Conservation (phyloP, 1,284 basidiomycete species). For the Pseudozyma sp. region DNA sequence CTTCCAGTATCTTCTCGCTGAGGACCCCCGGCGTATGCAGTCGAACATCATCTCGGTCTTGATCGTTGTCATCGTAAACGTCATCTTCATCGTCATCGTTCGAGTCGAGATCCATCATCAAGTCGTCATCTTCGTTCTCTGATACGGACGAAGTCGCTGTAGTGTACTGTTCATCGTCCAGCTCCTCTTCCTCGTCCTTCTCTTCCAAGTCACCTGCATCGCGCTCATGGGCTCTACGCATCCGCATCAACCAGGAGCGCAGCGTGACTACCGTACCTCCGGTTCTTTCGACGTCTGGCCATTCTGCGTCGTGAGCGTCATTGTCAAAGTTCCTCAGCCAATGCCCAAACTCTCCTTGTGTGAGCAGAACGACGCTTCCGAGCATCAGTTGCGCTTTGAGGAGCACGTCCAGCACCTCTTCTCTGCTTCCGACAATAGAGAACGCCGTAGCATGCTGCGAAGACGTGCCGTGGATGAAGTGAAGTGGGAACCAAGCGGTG, state of each 20-base stretch:
- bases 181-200: background rate
- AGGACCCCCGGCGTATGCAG: background rate
- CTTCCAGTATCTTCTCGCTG: constrained; percentile 1
- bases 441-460: constrained; percentile 3
- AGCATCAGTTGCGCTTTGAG: constrained; percentile 11
- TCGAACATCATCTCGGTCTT: background rate
- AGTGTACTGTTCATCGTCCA: background rate
- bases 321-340: background rate
- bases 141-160: background rate
- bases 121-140: constrained; percentile 3
- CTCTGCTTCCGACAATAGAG: background rate
- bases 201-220: background rate
- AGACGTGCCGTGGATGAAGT: constrained; percentile 1
- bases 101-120: background rate
- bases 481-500: constrained; percentile 16
- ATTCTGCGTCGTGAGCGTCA: background rate
- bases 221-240: background rate
- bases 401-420: constrained; percentile 9
- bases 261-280: background rate
- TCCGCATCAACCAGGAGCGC: background rate
- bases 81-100: background rate
- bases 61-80: background rate
- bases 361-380: background rate
- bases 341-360: background rate
- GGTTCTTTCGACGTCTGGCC: background rate